Conservation (phyloP, 73 alveolate genomes). For the Breviolum minutum region DNA sequence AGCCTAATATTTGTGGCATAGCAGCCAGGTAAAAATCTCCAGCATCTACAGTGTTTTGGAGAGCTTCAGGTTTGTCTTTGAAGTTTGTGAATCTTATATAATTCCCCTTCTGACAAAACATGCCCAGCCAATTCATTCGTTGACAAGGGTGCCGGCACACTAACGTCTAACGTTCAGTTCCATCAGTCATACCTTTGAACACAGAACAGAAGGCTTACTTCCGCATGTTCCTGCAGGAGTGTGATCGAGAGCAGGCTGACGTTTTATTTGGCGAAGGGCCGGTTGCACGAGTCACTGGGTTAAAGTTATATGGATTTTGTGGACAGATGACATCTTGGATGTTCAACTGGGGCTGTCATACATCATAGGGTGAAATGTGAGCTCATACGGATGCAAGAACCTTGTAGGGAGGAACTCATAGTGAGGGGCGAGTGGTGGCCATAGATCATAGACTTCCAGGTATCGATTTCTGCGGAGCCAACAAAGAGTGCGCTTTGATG, state of each 20-base stretch:
- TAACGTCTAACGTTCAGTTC: neutral
- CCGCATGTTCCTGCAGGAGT: neutral
- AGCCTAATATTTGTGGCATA: too few species aligned
- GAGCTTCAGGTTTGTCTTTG: neutral
- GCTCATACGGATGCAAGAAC: too few species aligned
- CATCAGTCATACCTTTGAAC: too few species aligned
- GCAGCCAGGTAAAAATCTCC: too few species aligned
- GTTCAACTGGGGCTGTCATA: too few species aligned
- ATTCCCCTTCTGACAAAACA: neutral
- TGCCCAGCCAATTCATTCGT: neutral
- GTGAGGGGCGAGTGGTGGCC: neutral
- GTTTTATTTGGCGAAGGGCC: neutral
- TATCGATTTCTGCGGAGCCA: conserved; percentile 46
- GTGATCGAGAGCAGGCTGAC: neutral
- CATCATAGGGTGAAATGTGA: neutral
- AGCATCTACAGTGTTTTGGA: neutral
- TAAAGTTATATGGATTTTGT: neutral
- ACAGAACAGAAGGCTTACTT: neutral
- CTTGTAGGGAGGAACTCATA: too few species aligned
- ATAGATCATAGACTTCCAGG: neutral
- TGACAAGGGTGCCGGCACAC: neutral
- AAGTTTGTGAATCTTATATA: neutral
- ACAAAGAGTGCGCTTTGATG: conserved; percentile 11
- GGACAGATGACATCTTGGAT: neutral
- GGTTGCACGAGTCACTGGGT: conserved; percentile 6